Percentiles rank a stretch among this genome's conserved stretches.
These are phyloP conservation scores for Apiospora kogelbergensis DNA, from an alignment of 2,329 filamentous ascomycete species.

Conservation along the genomic window DNA sequence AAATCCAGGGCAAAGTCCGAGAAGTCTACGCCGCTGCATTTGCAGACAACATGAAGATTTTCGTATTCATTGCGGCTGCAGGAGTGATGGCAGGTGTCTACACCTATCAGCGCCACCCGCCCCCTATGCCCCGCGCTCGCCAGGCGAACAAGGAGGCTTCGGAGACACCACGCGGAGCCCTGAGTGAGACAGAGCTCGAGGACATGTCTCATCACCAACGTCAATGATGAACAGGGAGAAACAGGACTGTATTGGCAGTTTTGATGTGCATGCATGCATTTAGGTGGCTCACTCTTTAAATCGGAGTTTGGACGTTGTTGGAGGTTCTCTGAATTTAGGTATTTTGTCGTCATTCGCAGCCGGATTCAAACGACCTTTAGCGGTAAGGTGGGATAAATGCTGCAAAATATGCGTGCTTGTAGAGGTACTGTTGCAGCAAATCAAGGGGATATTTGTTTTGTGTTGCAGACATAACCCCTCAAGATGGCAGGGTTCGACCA, in stretches of 20 bases:
- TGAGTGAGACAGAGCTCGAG: constrained; percentile 32
- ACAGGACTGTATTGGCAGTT: background rate
- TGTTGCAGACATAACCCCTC: background rate
- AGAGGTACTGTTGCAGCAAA: background rate
- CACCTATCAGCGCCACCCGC: constrained; percentile 43
- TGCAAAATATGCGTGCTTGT: background rate
- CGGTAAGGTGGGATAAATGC: no score
- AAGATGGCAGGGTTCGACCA: background rate
- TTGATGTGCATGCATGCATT: background rate
- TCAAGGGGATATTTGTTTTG: background rate
- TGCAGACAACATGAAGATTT: constrained; percentile 44
- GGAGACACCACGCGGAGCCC: constrained; percentile 19
- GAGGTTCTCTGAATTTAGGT: background rate
- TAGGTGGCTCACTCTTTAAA: background rate
- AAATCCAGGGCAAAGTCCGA: constrained; percentile 35
- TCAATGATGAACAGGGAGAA: background rate
- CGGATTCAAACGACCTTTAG: background rate
- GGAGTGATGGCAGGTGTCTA: constrained; percentile 46
- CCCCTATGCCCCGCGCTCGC: constrained; percentile 25
- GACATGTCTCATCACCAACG: constrained; percentile 17
- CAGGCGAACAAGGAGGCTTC: constrained; percentile 25
- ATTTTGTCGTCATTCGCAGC: background rate
- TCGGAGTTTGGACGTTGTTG: background rate
- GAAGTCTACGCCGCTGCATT: constrained; percentile 47
- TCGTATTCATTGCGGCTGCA: constrained; percentile 42